phyloP scores from a whole-genome alignment of 805 yeast species.

The Teunomyces tritomae region DNA sequence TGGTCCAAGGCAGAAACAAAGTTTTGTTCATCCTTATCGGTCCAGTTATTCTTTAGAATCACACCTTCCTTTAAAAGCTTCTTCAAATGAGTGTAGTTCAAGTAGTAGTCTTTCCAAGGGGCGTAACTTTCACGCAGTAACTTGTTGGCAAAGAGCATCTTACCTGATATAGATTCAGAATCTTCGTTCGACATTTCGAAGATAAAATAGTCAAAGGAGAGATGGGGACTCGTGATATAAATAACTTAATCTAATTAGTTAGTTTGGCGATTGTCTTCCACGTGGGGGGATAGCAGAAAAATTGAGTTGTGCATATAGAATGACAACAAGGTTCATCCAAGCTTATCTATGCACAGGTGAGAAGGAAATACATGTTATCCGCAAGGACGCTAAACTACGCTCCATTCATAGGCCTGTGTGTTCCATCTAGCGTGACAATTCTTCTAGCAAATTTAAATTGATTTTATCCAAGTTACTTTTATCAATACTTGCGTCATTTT shows the following conservation, averaged over 20 bases:
- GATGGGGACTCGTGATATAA: conserved; percentile 1
- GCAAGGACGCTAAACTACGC: neutral
- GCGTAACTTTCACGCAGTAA: conserved; percentile 76
- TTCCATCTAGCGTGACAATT: no score
- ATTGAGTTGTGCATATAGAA: conserved; percentile 1
- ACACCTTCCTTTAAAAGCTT: conserved; percentile 68
- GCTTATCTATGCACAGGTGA: neutral
- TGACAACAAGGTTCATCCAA: neutral
- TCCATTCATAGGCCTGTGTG: no score
- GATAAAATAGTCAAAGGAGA: neutral
- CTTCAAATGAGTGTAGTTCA: conserved; percentile 64
- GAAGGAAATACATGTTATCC: neutral
- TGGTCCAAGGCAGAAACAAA: conserved; percentile 67
- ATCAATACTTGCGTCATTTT: no score
- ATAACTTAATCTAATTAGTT: neutral
- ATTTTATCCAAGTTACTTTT: no score
- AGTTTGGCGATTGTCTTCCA: neutral
- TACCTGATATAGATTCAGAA: conserved; percentile 10
- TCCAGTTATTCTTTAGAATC: conserved; percentile 50
- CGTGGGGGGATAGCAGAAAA: neutral
- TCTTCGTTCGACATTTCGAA: conserved; percentile 1
- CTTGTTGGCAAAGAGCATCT: conserved; percentile 85
- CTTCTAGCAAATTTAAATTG: no score
- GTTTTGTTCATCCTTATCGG: conserved; percentile 66
- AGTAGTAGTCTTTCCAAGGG: conserved; percentile 82